phyloP scores from a whole-genome alignment of 805 yeast genomes.

The Lachancea sp. region DNA sequence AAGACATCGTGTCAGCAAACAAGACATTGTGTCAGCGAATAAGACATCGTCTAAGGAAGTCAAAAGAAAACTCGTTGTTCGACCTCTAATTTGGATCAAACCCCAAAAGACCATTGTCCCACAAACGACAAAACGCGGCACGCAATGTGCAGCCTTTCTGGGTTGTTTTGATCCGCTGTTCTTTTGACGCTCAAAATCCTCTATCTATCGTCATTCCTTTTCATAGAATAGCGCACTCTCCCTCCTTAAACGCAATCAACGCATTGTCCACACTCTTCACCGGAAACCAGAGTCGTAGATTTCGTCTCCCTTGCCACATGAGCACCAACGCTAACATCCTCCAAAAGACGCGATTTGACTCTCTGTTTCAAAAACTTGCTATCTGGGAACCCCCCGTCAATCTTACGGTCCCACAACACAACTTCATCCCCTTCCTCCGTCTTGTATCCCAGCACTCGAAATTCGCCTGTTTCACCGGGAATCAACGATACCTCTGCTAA shows the following conservation, averaged over 20 bases:
- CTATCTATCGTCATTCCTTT: not conserved
- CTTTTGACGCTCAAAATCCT: no score
- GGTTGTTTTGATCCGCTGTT: no score
- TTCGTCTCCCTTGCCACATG: slow-evolving; percentile 19
- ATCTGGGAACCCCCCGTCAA: slow-evolving; percentile 78
- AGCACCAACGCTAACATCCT: slow-evolving; percentile 18
- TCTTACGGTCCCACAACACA: slow-evolving; percentile 54
- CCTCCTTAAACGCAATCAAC: not conserved
- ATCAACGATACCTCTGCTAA: slow-evolving; percentile 49
- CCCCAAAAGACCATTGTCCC: no score
- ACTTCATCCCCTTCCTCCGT: slow-evolving; percentile 21
- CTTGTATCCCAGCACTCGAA: slow-evolving; percentile 43
- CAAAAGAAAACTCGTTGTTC: no score
- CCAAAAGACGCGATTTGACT: slow-evolving; percentile 43
- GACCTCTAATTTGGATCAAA: no score
- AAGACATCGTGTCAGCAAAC: no score
- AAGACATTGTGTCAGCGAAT: no score
- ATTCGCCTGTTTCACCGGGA: slow-evolving; percentile 50
- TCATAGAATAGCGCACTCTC: no score
- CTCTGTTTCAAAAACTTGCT: slow-evolving; percentile 67
- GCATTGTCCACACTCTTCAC: not conserved
- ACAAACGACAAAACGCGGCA: no score
- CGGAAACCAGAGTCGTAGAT: slow-evolving; percentile 16
- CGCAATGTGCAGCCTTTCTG: no score
- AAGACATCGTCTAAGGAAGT: no score